These are phyloP conservation scores for Exserohilum turcica DNA, from an alignment of 2,329 filamentous ascomycete species.

Conservation along the genomic window DNA sequence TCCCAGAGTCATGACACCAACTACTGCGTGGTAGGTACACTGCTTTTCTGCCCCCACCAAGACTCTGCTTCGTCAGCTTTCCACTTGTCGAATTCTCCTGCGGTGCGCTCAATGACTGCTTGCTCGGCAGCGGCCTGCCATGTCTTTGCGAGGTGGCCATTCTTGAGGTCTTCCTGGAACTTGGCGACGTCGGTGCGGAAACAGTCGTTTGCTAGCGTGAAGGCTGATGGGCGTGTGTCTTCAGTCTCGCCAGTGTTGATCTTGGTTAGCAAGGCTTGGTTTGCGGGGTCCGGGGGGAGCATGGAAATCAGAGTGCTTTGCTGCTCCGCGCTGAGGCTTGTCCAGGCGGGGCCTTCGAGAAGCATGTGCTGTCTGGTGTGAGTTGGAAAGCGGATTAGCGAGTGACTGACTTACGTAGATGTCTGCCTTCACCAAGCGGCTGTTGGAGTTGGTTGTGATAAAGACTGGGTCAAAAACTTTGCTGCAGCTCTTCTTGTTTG, in stretches of 20 bases:
- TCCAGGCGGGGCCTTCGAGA: constrained; percentile 38
- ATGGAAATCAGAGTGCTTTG: constrained; percentile 29
- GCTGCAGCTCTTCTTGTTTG: constrained; percentile 15
- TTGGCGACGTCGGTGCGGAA: constrained; percentile 60
- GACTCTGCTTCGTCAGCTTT: constrained; percentile 60
- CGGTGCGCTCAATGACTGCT: constrained; percentile 58
- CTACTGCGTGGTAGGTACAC: constrained; percentile 29
- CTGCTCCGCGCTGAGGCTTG: constrained; percentile 29
- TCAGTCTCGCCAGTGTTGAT: constrained; percentile 21
- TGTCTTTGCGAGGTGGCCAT: constrained; percentile 61
- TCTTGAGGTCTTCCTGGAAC: constrained; percentile 61
- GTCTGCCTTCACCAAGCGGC: constrained; percentile 40
- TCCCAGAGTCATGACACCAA: not conserved
- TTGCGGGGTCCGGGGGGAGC: constrained; percentile 26
- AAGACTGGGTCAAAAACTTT: constrained; percentile 39
- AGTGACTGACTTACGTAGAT: constrained; percentile 26
- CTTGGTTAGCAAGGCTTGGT: constrained; percentile 20
- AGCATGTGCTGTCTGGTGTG: constrained; percentile 35
- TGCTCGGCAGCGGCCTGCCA: constrained; percentile 62
- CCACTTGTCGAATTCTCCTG: constrained; percentile 62
- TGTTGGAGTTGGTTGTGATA: constrained; percentile 40
- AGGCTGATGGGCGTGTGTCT: constrained; percentile 30
- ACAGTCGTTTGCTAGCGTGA: constrained; percentile 45
- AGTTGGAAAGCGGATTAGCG: not conserved
- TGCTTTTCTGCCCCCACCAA: constrained; percentile 62